phyloP scores from a whole-genome alignment of 2,329 filamentous ascomycete genomes.

The Fusarium udum region DNA sequence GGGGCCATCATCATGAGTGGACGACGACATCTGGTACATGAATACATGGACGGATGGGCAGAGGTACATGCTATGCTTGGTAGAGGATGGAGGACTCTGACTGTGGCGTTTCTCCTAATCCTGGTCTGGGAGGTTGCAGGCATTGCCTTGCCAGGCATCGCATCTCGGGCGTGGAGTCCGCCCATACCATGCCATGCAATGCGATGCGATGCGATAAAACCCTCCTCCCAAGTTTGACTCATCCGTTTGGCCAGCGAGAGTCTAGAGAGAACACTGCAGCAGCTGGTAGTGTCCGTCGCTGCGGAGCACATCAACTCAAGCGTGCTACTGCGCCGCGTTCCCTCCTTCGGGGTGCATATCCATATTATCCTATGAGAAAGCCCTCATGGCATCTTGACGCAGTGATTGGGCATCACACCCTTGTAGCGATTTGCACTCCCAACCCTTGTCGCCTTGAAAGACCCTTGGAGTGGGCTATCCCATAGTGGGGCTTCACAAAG shows the following conservation, averaged over 20 bases:
- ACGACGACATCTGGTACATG: conserved; percentile 37
- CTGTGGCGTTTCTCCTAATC: conserved; percentile 38
- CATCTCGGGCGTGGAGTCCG: conserved; percentile 36
- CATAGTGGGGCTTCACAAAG: conserved; percentile 26
- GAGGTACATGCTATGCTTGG: conserved; percentile 36
- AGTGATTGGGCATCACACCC: conserved; percentile 51
- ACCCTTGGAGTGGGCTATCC: conserved; percentile 17
- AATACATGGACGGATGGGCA: conserved; percentile 39
- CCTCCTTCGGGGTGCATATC: conserved; percentile 50
- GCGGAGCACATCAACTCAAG: conserved; percentile 31
- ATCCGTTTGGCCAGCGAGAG: conserved; percentile 36
- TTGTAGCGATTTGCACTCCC: conserved; percentile 41
- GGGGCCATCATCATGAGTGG: conserved; percentile 44
- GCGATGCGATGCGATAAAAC: conserved; percentile 10
- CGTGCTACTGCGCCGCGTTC: conserved; percentile 55
- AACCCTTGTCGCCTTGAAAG: conserved; percentile 25
- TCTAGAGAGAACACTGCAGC: not conserved
- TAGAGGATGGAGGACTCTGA: conserved; percentile 35
- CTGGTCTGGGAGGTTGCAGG: conserved; percentile 20
- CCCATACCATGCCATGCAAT: conserved; percentile 23
- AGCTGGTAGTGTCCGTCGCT: not conserved
- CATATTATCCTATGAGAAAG: conserved; percentile 46
- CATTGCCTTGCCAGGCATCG: conserved; percentile 30
- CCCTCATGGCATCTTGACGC: conserved; percentile 33
- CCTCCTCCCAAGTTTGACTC: conserved; percentile 26